These are phyloP conservation scores for Conticribra guillardii DNA, from an alignment of 108 stramenopile species.

Conservation along the genomic window DNA sequence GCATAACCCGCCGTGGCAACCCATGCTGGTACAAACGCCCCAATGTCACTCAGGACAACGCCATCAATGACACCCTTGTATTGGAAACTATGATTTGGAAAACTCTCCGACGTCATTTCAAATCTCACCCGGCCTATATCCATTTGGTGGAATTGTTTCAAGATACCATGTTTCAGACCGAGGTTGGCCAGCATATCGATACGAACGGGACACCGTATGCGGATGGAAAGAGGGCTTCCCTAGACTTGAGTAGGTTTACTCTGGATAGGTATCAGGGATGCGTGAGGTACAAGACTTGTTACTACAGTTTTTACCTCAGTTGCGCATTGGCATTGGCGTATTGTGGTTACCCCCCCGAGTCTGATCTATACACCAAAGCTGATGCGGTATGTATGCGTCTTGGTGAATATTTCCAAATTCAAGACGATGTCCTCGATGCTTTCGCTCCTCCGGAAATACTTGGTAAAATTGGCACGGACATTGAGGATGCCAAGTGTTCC, in stretches of 20 bases:
- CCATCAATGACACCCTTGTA: slow-evolving; percentile 95
- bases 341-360: slow-evolving; percentile 48
- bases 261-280: slow-evolving; percentile 85
- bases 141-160: slow-evolving; percentile 83
- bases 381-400: slow-evolving; percentile 81
- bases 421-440: slow-evolving; percentile 99
- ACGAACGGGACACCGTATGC: slow-evolving; percentile 67
- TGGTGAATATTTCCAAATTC: slow-evolving; percentile 99
- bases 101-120: slow-evolving; percentile 85
- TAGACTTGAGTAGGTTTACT: slow-evolving; percentile 84
- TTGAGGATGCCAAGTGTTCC: slow-evolving; percentile 99
- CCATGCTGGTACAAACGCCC: slow-evolving; percentile 95
- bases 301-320: slow-evolving; percentile 96
- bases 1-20: slow-evolving; percentile 94
- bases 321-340: slow-evolving; percentile 89
- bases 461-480: slow-evolving; percentile 99
- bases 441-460: slow-evolving; percentile 93
- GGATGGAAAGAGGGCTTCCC: slow-evolving; percentile 56
- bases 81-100: slow-evolving; percentile 93
- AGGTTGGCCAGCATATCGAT: slow-evolving; percentile 96
- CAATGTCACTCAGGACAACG: slow-evolving; percentile 85
- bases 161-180: slow-evolving; percentile 91
- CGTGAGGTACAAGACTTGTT: slow-evolving; percentile 99
- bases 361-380: slow-evolving; percentile 38
- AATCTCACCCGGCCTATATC: slow-evolving; percentile 76